Conservation (phyloP, 1,284 basidiomycete species). For the Ustilago shanxiensis region DNA sequence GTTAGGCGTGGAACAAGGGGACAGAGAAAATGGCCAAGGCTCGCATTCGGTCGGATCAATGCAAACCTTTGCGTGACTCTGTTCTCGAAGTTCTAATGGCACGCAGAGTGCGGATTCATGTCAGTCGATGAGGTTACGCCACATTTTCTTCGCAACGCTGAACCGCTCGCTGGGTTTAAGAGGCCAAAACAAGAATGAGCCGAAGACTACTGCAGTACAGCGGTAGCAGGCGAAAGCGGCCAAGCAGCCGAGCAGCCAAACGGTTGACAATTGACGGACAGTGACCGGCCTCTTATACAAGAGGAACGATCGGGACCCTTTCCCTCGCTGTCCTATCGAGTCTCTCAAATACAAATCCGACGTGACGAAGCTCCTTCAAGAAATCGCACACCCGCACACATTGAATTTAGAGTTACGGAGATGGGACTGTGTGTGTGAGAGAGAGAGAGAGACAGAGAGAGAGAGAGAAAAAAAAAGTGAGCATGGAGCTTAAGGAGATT, state of each 20-base stretch:
- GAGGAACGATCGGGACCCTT: not conserved
- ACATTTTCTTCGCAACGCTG: slow-evolving; percentile 6
- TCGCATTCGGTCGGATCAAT: not conserved
- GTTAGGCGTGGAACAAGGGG: slow-evolving; percentile 2
- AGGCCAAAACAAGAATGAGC: not conserved
- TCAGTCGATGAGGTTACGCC: not conserved
- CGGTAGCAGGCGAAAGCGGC: not conserved
- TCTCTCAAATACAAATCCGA: slow-evolving; percentile 3
- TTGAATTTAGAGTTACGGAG: slow-evolving; percentile 6
- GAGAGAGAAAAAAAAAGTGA: no score
- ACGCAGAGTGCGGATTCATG: slow-evolving; percentile 1
- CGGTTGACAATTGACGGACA: slow-evolving; percentile 2
- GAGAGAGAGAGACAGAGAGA: not conserved
- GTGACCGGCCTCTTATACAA: not conserved
- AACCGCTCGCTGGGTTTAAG: not conserved
- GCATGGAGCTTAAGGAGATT: no score
- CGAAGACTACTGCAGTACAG: no score
- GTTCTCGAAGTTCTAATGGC: not conserved
- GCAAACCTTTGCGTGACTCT: not conserved
- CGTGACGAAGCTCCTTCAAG: no score
- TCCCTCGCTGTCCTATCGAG: not conserved
- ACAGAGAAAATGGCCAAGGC: not conserved
- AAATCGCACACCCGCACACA: not conserved
- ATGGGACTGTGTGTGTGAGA: not conserved
- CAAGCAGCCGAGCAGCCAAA: not conserved